Percentiles rank a stretch among this genome's conserved stretches.
Evolutionary conservation across 768 basidiomycete species (phyloP).

Genomic region (Lactarius sanguifluus): DNA sequence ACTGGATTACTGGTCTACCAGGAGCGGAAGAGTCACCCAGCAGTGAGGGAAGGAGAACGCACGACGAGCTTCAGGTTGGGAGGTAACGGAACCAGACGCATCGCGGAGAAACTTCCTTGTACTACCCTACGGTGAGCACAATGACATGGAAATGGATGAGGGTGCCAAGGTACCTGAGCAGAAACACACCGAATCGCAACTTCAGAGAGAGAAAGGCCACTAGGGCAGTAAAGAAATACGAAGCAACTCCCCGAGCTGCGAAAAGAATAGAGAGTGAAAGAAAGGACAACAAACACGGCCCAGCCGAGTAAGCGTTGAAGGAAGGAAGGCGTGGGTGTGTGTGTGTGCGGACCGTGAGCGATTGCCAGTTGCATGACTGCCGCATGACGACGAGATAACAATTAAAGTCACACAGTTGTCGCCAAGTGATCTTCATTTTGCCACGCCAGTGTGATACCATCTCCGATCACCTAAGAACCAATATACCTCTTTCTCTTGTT

Average conservation of each 20-base stretch:
- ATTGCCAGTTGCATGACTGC: neutral
- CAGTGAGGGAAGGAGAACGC: slow-evolving; percentile 28
- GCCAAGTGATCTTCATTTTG: slow-evolving; percentile 3
- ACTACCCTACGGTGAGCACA: neutral
- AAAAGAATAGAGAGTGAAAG: slow-evolving; percentile 26
- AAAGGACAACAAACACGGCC: slow-evolving; percentile 20
- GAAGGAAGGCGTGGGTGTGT: neutral
- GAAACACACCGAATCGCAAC: slow-evolving; percentile 20
- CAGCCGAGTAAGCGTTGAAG: slow-evolving; percentile 22
- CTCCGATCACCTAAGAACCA: slow-evolving; percentile 59
- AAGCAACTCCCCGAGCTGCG: slow-evolving; percentile 31
- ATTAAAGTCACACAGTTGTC: neutral
- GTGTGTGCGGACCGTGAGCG: neutral
- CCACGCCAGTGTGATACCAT: slow-evolving; percentile 62
- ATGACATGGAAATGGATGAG: neutral
- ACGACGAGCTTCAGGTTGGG: slow-evolving; percentile 51
- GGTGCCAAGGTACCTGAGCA: slow-evolving; percentile 9
- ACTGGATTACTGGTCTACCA: too few relatives aligned
- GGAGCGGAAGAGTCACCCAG: neutral
- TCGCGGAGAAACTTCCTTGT: slow-evolving; percentile 27
- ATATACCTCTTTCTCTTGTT: slow-evolving; percentile 50
- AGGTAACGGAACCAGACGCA: slow-evolving; percentile 45
- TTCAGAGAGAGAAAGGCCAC: slow-evolving; percentile 41
- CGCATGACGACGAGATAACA: neutral
- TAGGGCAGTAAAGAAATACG: slow-evolving; percentile 40